These are phyloP conservation scores for Pythium scleroteichum DNA, from an alignment of 352 stramenopile species.

Conservation along the genomic window DNA sequence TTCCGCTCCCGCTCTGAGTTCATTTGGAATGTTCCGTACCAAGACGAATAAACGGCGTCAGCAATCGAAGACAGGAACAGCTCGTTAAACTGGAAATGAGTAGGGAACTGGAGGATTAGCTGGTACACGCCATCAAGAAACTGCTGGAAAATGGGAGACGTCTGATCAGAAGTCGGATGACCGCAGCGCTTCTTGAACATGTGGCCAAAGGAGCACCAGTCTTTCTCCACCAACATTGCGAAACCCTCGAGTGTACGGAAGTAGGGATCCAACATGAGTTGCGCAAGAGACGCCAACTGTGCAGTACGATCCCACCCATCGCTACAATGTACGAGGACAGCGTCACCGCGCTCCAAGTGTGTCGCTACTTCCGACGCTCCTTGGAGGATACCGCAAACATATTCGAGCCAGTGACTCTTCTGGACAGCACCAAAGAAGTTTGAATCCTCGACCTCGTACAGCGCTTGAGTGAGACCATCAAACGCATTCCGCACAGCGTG, in stretches of 20 bases:
- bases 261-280: constrained; percentile 87
- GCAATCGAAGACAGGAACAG: constrained; percentile 91
- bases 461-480: constrained; percentile 57
- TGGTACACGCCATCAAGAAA: constrained; percentile 99
- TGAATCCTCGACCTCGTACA: constrained; percentile 85
- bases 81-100: constrained; percentile 98
- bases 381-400: constrained; percentile 78
- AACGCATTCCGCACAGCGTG: constrained; percentile 83
- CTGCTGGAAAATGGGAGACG: constrained; percentile 98
- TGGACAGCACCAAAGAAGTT: constrained; percentile 87
- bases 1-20: constrained; percentile 83
- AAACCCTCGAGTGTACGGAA: constrained; percentile 79
- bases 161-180: constrained; percentile 89
- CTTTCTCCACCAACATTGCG: constrained; percentile 82
- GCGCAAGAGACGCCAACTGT: constrained; percentile 69
- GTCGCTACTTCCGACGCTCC: constrained; percentile 72
- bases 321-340: constrained; percentile 83
- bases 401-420: constrained; percentile 83
- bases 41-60: constrained; percentile 97
- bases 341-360: constrained; percentile 73
- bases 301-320: constrained; percentile 86
- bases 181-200: constrained; percentile 84
- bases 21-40: constrained; percentile 92
- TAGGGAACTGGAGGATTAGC: constrained; percentile 95
- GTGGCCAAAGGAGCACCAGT: constrained; percentile 89